Percentiles rank a stretch among this genome's conserved stretches.
These are phyloP conservation scores for Penicillium sp. DNA, from an alignment of 2,329 filamentous ascomycete species.

Conservation along the genomic window DNA sequence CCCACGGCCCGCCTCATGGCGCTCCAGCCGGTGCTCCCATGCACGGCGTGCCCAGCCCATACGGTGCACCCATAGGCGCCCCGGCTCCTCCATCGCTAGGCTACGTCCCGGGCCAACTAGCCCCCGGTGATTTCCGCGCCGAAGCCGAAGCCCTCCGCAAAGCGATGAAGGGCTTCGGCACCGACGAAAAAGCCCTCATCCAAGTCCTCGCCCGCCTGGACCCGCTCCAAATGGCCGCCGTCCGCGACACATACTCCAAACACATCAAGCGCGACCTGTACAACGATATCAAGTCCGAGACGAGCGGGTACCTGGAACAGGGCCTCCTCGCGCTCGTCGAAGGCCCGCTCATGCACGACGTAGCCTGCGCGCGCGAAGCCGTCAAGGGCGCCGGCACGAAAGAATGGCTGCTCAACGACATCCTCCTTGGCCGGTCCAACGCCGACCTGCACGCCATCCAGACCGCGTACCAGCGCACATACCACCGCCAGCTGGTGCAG, in stretches of 20 bases:
- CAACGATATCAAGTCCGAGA: conserved; percentile 76
- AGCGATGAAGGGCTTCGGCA: conserved; percentile 94
- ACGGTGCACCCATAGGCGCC: conserved; percentile 17
- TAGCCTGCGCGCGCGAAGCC: conserved; percentile 67
- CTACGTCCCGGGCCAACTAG: conserved; percentile 71
- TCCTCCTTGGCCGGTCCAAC: conserved; percentile 79
- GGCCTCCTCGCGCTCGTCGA: conserved; percentile 73
- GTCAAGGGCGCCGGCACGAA: conserved; percentile 84
- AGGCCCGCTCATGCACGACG: conserved; percentile 78
- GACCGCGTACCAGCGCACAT: conserved; percentile 68
- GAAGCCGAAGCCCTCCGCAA: conserved; percentile 72
- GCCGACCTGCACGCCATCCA: conserved; percentile 89
- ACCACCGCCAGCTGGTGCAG: conserved; percentile 65
- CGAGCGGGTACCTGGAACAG: conserved; percentile 71
- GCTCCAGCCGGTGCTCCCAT: conserved; percentile 40
- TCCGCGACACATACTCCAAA: conserved; percentile 68
- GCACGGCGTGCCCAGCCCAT: conserved; percentile 32
- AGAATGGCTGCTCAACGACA: conserved; percentile 80
- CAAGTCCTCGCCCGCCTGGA: conserved; percentile 70
- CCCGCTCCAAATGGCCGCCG: conserved; percentile 71
- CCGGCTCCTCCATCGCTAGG: conserved; percentile 70
- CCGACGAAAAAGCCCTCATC: conserved; percentile 78
- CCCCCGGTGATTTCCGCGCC: conserved; percentile 64
- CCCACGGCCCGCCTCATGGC: conserved; percentile 6
- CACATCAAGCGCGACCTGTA: conserved; percentile 68